These are phyloP conservation scores for Raphanus raphanistrum DNA, from an alignment of 345 rosid genomes.

Conservation along the genomic window DNA sequence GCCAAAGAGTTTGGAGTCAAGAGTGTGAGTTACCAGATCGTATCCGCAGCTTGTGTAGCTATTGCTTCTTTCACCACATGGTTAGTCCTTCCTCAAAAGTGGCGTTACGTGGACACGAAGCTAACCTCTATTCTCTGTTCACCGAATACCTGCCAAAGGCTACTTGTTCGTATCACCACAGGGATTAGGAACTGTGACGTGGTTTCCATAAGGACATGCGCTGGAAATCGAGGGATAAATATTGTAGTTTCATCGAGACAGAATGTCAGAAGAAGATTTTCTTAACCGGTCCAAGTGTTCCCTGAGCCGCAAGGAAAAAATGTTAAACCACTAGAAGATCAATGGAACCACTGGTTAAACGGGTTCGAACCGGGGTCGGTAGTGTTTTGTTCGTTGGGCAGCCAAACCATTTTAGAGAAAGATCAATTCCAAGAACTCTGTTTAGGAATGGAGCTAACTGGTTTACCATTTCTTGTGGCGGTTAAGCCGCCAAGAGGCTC, in stretches of 20 bases:
- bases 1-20: neutral
- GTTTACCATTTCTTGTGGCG: neutral
- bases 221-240: conserved; percentile 37
- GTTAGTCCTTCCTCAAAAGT: neutral
- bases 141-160: neutral
- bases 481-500: neutral
- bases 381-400: conserved; percentile 45
- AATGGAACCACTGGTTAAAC: conserved; percentile 20
- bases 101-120: neutral
- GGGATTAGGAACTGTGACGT: conserved; percentile 32
- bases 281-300: conserved; percentile 32
- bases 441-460: conserved; percentile 42
- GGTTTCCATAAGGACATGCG: conserved; percentile 35
- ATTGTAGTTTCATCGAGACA: conserved; percentile 31
- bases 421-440: conserved; percentile 32
- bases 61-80: neutral
- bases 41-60: neutral
- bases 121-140: neutral
- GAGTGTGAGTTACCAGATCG: neutral
- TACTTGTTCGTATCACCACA: neutral
- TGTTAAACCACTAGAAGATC: conserved; percentile 28
- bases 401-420: conserved; percentile 24
- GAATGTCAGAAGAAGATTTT: conserved; percentile 5
- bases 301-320: conserved; percentile 14
- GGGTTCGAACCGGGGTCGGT: conserved; percentile 21